A percentile compares a stretch with the other conserved stretches of the same genome.
These are phyloP conservation scores for Saccharomycopsis javanensis DNA, from an alignment of 805 yeast genomes.

Conservation along the genomic window DNA sequence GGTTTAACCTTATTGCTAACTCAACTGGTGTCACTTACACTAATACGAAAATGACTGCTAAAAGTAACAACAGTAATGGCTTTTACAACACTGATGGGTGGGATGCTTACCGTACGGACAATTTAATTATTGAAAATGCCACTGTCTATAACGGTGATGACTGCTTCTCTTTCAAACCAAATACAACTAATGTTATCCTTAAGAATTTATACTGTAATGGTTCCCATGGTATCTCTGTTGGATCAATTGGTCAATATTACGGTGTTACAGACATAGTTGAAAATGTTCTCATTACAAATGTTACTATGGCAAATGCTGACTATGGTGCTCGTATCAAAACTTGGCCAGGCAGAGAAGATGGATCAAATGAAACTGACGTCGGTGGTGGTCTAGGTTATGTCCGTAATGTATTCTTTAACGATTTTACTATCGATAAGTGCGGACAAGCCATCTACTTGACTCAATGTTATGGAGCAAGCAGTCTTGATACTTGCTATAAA, in stretches of 20 bases:
- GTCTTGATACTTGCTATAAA: conserved; percentile 1
- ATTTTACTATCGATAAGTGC: conserved; percentile 1
- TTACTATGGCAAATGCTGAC: conserved; percentile 12
- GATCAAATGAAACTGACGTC: neutral
- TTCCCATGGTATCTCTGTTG: conserved; percentile 15
- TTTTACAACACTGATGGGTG: conserved; percentile 15
- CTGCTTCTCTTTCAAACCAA: conserved; percentile 13
- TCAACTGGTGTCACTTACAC: conserved; percentile 11
- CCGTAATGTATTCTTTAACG: conserved; percentile 5
- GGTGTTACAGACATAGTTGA: conserved; percentile 14
- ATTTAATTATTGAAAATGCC: conserved; percentile 11
- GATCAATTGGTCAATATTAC: conserved; percentile 14
- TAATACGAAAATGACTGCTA: conserved; percentile 8
- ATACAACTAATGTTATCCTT: conserved; percentile 8
- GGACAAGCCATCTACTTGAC: conserved; percentile 9
- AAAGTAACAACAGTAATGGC: conserved; percentile 3
- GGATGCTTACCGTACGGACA: conserved; percentile 12
- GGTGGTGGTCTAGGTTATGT: conserved; percentile 14
- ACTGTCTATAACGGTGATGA: conserved; percentile 14
- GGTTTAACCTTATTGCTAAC: conserved; percentile 13
- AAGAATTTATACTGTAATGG: conserved; percentile 14
- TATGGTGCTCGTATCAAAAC: conserved; percentile 16
- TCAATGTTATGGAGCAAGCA: conserved; percentile 8
- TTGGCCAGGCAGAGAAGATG: conserved; percentile 11
- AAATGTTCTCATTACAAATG: conserved; percentile 10